Evolutionary conservation across 305 asterid genomes (phyloP).

Genomic region (Solanum hybrid): DNA sequence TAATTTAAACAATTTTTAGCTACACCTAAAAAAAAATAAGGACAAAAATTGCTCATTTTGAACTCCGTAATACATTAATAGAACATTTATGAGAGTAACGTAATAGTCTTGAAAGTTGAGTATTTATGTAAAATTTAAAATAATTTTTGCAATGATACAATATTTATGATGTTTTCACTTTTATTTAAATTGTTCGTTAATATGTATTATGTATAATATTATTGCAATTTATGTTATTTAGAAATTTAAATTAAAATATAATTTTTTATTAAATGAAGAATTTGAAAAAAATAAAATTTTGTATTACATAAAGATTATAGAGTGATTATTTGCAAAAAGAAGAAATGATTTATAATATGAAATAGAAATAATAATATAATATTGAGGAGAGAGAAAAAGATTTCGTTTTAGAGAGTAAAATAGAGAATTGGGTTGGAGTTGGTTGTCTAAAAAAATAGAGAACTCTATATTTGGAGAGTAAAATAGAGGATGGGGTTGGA

Average conservation of each 20-base stretch:
- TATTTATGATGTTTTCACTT: neutral
- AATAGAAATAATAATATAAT: too few species aligned
- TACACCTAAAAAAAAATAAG: neutral
- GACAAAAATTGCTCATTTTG: neutral
- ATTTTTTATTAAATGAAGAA: neutral
- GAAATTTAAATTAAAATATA: neutral
- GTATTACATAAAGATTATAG: neutral
- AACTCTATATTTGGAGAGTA: neutral
- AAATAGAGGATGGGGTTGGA: neutral
- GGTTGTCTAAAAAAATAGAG: neutral
- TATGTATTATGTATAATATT: neutral
- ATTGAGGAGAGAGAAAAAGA: neutral
- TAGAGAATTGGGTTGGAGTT: neutral
- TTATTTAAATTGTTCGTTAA: too few species aligned
- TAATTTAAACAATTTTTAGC: neutral
- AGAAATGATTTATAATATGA: neutral
- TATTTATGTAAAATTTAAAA: too few species aligned
- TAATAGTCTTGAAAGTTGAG: neutral
- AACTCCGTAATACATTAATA: neutral
- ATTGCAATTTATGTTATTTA: neutral
- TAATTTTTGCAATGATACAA: neutral
- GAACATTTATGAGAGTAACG: neutral
- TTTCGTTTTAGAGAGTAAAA: neutral
- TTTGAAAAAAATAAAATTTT: too few species aligned
- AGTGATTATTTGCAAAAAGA: neutral